These are phyloP conservation scores for Rhododendron ovatum DNA, from an alignment of 148 eudicot genomes.

Conservation along the genomic window DNA sequence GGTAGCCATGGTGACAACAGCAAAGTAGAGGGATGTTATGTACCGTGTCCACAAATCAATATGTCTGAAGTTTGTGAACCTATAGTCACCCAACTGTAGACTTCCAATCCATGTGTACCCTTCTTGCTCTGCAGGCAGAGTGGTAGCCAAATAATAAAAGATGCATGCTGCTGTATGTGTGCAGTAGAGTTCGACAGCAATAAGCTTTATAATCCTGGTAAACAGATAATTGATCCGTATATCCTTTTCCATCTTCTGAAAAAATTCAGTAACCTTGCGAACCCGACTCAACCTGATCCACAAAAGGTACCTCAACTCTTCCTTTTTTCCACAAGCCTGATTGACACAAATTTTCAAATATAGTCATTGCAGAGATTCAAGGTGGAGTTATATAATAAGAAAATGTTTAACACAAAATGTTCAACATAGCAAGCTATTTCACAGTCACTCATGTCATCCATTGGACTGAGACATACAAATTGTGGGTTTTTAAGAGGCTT, in stretches of 20 bases:
- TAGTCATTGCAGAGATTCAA: background rate
- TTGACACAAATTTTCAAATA: background rate
- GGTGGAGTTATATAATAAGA: background rate
- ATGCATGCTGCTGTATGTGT: slow-evolving; percentile 99
- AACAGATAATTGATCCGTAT: slow-evolving; percentile 83
- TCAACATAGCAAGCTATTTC: background rate
- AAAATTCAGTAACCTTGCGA: slow-evolving; percentile 49
- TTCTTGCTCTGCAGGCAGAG: slow-evolving; percentile 66
- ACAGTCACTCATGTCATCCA: background rate
- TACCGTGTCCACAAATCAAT: slow-evolving; percentile 79
- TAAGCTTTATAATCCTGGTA: slow-evolving; percentile 75
- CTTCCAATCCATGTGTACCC: slow-evolving; percentile 98
- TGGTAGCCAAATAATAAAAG: slow-evolving; percentile 87
- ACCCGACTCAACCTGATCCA: slow-evolving; percentile 80
- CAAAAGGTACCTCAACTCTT: slow-evolving; percentile 67
- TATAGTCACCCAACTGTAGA: slow-evolving; percentile 73
- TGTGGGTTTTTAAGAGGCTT: background rate
- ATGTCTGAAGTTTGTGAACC: slow-evolving; percentile 69
- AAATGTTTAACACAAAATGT: background rate
- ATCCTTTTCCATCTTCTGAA: slow-evolving; percentile 81
- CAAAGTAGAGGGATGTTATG: slow-evolving; percentile 78
- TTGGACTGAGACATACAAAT: background rate
- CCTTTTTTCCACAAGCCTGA: slow-evolving; percentile 60
- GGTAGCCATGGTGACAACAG: slow-evolving; percentile 94
- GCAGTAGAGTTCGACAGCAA: slow-evolving; percentile 82